Evolutionary conservation across 768 basidiomycete genomes (phyloP), one percentile per base, ranked within the genome.

Genomic region (Leccinum aurantiacum): DNA sequence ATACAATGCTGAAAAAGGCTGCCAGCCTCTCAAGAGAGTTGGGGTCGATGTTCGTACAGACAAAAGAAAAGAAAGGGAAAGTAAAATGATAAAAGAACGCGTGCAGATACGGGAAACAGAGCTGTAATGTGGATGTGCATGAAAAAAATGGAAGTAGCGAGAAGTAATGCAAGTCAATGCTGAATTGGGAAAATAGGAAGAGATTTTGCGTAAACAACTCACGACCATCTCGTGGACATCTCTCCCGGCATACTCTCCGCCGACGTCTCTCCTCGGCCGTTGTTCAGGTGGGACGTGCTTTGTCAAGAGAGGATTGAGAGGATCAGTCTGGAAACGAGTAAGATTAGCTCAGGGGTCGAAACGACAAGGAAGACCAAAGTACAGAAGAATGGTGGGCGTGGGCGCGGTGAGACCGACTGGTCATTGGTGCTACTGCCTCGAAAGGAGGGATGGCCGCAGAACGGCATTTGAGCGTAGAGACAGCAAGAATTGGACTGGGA

Each of bases 161-260:
- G 62, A 53, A 7, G 63, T 22, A 2, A 62, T 49, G 56, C 17
- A 60, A 59, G 58, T 8, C 8, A 59, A 64, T 38, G 57, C 13
- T 31, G 52, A 46, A 59, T 41, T 47, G 29, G 50, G 15, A 61
- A 67, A 62, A 56, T 58, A 7, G n/a, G 37, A 54, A 13, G 29
- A 57, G 35, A 56, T 44, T 57, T 65, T 63, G 65, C 47, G 58
- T 48, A 69, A 53, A 59, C 46, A 60, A 82, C 82, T 87, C 76
- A 93, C 91, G 69, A 93, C 90, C 63, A 93, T 78, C 48, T 88
- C 85, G 74, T 91, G 87, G 61, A 90, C 84, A 70, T 93, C 90
- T 62, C 74, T 80, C 47, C 80, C 79, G 57, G 84, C 79, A 84
- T 89, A 93, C 50, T 90, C 88, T 66, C 91, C 92, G 29, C 79